phyloP scores from a whole-genome alignment of 257 asterid genomes.

The Dorcoceras hygrometricum region DNA sequence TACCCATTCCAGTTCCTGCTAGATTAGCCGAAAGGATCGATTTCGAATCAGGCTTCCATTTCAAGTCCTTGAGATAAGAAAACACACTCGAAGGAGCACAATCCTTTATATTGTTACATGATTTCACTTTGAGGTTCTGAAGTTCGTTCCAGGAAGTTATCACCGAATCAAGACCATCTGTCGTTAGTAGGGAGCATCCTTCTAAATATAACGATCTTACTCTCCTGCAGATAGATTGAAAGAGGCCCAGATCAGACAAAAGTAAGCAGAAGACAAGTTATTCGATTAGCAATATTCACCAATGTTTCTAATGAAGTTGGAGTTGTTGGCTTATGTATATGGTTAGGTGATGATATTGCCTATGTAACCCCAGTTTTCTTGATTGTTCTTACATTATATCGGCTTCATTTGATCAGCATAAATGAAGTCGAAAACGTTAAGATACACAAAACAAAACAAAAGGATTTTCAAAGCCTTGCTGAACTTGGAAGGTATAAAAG shows the following conservation, averaged over 20 bases:
- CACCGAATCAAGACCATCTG: conserved; percentile 56
- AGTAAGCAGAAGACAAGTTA: background rate
- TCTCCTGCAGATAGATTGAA: conserved; percentile 39
- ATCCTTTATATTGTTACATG: conserved; percentile 64
- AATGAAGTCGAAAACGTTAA: background rate
- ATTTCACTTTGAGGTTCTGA: conserved; percentile 55
- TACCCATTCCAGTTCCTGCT: conserved; percentile 57
- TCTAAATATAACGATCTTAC: conserved; percentile 48
- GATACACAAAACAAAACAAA: background rate
- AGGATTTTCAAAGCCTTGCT: background rate
- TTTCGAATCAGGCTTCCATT: conserved; percentile 66
- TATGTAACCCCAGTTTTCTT: background rate
- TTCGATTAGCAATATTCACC: no score
- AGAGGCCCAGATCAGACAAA: background rate
- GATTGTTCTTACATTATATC: background rate
- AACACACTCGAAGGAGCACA: conserved; percentile 43
- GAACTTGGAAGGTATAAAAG: background rate
- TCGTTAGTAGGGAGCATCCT: conserved; percentile 67
- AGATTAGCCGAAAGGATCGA: conserved; percentile 45
- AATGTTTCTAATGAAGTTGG: no score
- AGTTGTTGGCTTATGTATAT: background rate
- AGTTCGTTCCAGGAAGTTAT: conserved; percentile 53
- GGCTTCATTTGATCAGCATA: background rate
- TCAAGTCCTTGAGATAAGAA: conserved; percentile 50
- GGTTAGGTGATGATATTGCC: background rate